Base-by-base conservation (phyloP, 495 filamentous ascomycete genomes). In the Tuber microsphaerosporum region DNA sequence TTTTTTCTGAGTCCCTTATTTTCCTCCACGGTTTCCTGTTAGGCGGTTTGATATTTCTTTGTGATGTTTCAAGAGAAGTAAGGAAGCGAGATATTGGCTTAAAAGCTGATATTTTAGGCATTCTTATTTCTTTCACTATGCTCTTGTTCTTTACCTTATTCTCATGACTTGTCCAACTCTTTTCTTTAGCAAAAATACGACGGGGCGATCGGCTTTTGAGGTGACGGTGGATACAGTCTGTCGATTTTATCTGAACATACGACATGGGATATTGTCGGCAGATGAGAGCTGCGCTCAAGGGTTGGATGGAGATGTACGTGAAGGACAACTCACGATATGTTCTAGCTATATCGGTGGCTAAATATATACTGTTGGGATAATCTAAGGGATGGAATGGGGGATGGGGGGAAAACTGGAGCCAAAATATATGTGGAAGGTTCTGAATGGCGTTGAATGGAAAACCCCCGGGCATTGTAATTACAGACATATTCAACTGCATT, bases 1-100 rank as follows among this genome's bases (percentile, higher is more conserved):
- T 46, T 65, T 75, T 31, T 10, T 45, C 48, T 26, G 73, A 76
- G 42, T 70, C 48, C 70, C 26, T 71, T 72, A 68, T 71, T 37
- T 41, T 22, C 31, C 37, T 37, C 46, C 43, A 70, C 39, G 39
- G 39, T 72, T 56, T 42, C 61, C 44, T 71, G 39, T 71, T 71
- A 41, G 70, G 70, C n/a, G 34, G 26, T 71, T 31, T 2, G 70
- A 37, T 41, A 71, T 71, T 41, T 42, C 39, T 41, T 71, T 41
- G n/a, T 42, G 70, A 71, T 71, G 70, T 45, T 16, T 65, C 26
- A 31, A 34, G 26, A 65, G 56, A 65, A 34, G 26, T 65, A 65
- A 26, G 56, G 56, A 65, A 2, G 31, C 34, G 70, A 45, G 20
- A 45, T 45, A 44, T 71, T 44, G 70, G 70, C 8, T 20, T 71